These are phyloP conservation scores for Saccharomyces hybrid DNA, from an alignment of 1,139 yeast genomes.

Conservation along the genomic window DNA sequence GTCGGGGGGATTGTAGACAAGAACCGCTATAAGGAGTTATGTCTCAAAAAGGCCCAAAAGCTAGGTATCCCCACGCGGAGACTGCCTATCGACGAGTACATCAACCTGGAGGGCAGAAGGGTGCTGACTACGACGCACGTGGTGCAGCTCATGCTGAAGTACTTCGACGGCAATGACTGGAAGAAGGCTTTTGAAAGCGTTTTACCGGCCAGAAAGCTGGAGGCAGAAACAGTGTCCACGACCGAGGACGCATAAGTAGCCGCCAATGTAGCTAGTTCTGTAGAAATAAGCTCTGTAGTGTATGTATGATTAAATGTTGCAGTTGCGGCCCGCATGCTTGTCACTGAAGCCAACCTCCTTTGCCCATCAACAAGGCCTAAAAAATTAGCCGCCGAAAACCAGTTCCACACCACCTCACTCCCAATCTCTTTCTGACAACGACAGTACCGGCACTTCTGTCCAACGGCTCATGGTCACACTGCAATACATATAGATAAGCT, in stretches of 20 bases:
- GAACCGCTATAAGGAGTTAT: slow-evolving; percentile 77
- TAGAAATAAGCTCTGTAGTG: neutral
- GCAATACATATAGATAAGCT: no score
- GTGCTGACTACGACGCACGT: slow-evolving; percentile 94
- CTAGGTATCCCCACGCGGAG: slow-evolving; percentile 67
- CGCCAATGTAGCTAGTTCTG: neutral
- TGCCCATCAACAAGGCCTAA: no score
- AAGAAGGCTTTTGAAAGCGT: slow-evolving; percentile 74
- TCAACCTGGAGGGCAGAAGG: slow-evolving; percentile 73
- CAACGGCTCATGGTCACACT: no score
- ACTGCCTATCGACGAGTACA: slow-evolving; percentile 81
- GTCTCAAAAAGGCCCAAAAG: slow-evolving; percentile 71
- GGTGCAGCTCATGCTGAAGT: slow-evolving; percentile 72
- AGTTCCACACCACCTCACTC: no score
- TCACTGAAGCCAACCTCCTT: no score
- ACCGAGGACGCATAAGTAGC: slow-evolving; percentile 8
- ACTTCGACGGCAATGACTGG: slow-evolving; percentile 80
- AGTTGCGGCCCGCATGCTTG: no score
- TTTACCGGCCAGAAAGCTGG: slow-evolving; percentile 70
- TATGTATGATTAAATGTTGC: neutral
- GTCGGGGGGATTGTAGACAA: slow-evolving; percentile 97
- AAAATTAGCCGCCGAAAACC: no score
- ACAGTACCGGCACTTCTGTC: no score
- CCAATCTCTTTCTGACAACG: no score
- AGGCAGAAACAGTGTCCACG: slow-evolving; percentile 6